Base-by-base conservation (phyloP, 106 monocot genomes). In the Phalaenopsis aphrodite region DNA sequence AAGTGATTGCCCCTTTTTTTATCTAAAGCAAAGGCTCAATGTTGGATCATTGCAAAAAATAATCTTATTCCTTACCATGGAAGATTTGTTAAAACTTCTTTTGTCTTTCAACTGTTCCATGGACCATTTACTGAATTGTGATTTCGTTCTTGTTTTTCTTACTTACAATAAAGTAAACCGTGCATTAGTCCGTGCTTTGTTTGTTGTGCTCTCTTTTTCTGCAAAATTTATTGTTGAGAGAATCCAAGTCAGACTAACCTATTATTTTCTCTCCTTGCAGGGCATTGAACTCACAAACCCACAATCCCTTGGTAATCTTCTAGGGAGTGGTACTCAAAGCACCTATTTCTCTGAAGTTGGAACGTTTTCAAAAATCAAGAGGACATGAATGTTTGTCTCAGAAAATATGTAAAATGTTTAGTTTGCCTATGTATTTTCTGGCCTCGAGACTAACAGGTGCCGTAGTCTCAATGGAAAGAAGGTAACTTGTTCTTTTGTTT, bases 231-330 rank as follows among this genome's bases (percentile, higher is more conserved):
- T 8, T 10, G 48, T 8, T 52, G 37, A n/a, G 12, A 30, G 21
- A 69, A 12, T n/a, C 11, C 18, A 38, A 37, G 37, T 69, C 68
- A 52, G 7, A 23, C n/a, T 65, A 39, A 39, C 69, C 9, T 41
- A 69, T 69, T 69, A 14, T 69, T 39, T 47, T 66, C 79, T 5
- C 69, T 9, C 30, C 42, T 73, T 83, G 23, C 86, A 93, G 90
- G 93, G 92, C 36, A 93, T 93, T 66, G 93, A 93, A 79, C 79
- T 93, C 16, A 56, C 90, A 55, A 93, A 93, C 81, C 93, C 93
- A 39, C 93, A 93, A 55, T 82, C 88, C 65, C 85, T 83, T 21
- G 86, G 83, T 2, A 90, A 85, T 75, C 77, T 84, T 24, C 90
- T 93, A 43, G 90, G 90, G 3, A 85, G 93, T 55, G 90, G 93